A percentile compares a stretch with the other conserved stretches of the same genome.
Conservation (phyloP, 768 basidiomycete genomes). For the Lactifluus hygrophoroides region DNA sequence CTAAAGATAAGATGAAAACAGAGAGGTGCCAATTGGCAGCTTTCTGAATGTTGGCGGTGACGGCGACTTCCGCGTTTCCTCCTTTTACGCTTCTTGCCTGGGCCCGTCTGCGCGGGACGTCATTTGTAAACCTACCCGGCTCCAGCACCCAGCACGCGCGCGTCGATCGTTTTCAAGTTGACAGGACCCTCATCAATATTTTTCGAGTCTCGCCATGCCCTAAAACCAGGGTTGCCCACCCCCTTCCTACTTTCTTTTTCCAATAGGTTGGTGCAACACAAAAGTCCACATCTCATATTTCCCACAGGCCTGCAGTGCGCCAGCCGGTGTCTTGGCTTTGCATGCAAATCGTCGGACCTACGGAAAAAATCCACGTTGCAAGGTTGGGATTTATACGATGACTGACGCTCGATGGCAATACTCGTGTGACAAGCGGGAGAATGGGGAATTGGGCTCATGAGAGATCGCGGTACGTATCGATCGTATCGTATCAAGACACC, state of each 20-base stretch:
- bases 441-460: not conserved
- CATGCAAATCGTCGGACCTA: not conserved
- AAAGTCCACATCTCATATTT: not conserved
- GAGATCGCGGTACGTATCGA: not conserved
- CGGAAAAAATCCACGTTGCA: not conserved
- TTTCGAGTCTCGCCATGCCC: not conserved
- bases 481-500: not conserved
- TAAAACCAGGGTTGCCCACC: not conserved
- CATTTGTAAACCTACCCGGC: not conserved
- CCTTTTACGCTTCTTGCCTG: constrained; percentile 1
- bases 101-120: not conserved
- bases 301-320: not conserved
- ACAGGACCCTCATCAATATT: not conserved
- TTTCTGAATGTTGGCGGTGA: not conserved
- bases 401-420: not conserved
- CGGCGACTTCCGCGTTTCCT: constrained; percentile 12
- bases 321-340: too few relatives aligned
- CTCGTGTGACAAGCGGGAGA: not conserved
- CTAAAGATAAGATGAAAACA: not conserved
- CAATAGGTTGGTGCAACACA: not conserved
- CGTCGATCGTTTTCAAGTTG: too few relatives aligned
- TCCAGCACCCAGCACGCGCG: not conserved
- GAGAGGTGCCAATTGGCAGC: constrained; percentile 1
- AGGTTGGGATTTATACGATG: not conserved
- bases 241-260: not conserved